Evolutionary conservation across 75 land plant genomes (phyloP).

Genomic region (Pseudotsuga menziesii): DNA sequence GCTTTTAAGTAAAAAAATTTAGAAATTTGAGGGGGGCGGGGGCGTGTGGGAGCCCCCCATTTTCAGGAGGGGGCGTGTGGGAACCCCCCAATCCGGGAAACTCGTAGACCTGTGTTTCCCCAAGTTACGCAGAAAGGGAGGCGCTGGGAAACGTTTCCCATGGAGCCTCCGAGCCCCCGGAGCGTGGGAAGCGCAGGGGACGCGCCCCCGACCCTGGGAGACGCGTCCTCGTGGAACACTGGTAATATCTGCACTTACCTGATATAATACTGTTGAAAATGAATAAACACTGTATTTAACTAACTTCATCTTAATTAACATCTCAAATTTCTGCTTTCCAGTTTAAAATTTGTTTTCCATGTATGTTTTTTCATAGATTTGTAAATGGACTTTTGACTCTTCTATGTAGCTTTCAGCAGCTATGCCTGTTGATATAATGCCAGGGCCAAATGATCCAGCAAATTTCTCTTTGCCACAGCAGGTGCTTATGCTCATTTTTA

Average conservation of each 20-base stretch:
- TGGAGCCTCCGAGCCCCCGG: no score
- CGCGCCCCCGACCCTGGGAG: no score
- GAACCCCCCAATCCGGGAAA: no score
- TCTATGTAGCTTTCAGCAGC: conserved; percentile 80
- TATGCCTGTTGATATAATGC: conserved; percentile 94
- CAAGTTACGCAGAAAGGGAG: no score
- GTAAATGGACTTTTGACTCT: neutral
- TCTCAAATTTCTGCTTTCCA: neutral
- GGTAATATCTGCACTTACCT: neutral
- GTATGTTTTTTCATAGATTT: neutral
- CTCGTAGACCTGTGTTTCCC: no score
- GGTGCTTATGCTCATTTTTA: conserved; percentile 30
- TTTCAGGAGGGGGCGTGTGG: no score
- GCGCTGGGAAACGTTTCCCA: no score
- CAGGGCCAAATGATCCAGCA: conserved; percentile 91
- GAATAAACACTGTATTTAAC: neutral
- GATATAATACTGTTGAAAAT: neutral
- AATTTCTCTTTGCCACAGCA: conserved; percentile 97
- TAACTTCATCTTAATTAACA: neutral
- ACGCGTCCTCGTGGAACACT: no score
- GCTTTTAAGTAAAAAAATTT: no score
- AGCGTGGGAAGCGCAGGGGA: no score
- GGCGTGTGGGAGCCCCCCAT: no score
- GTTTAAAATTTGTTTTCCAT: neutral
- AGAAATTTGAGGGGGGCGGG: no score